Base-by-base conservation (phyloP, 164 flowering plant species). In the Vitis amurensis region DNA sequence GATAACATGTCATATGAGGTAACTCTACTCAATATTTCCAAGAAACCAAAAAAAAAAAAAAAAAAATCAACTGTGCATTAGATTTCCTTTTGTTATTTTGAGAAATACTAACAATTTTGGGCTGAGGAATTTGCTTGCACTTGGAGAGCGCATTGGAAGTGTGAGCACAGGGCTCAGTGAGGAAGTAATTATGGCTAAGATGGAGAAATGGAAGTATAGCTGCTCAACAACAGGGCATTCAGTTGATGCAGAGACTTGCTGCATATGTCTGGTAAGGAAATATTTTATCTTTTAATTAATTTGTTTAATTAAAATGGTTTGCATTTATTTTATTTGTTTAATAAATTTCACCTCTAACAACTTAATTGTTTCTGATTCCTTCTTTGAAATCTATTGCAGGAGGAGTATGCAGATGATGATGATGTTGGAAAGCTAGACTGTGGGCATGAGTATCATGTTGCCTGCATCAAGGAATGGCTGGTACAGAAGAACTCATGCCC, bases 1-100 rank as follows among this genome's bases (percentile, higher is more conserved):
- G 70, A 72, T 13, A 60, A 55, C 55, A 72, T 72, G 75, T 49
- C 70, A 29, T 72, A 72, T 47, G 75, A 72, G 70, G 75, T 72
- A 66, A 16, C 63, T 64, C 3, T 49, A 57, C 17, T 8, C 3
- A 9, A 31, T 31, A 31, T 31, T 31, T 31, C 27, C 27, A 23
- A 23, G 27, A 23, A 23, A 23, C 27, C 1, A 23, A 23, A 23
- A 23, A 6, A 31, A 31, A 31, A 31, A n/a, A n/a, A 31, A 0
- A 31, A 31, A 6, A 31, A 31, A 6, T 31, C 7, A 4, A 31
- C 6, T 31, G 6, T 31, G 44, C 7, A 6, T 4, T 4, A 31
- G 0, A 31, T 6, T 31, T 4, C 44, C 10, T 61, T 16, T 12
- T 10, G 11, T 61, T 31, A 23, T 61, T 12, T 7, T 30, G 47